Percentiles rank a stretch among this genome's conserved stretches.
Conservation (phyloP, 2,329 filamentous ascomycete genomes). For the Aspergillus brunneoviolaceus region DNA sequence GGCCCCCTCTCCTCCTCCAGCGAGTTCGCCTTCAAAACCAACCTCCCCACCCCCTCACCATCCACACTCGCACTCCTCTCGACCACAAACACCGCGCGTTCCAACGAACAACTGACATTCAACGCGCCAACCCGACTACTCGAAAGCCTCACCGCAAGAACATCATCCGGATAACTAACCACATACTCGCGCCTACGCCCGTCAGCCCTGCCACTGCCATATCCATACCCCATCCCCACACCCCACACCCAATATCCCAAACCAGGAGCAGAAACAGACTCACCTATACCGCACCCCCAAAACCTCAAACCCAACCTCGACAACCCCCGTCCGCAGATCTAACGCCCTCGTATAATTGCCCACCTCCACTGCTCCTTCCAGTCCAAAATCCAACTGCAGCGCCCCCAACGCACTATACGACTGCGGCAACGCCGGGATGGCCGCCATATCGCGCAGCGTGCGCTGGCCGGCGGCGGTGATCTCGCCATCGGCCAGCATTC, state of each 20-base stretch:
- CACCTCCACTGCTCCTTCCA: neutral
- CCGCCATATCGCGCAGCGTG: conserved; percentile 9
- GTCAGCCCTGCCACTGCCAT: neutral
- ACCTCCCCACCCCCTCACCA: neutral
- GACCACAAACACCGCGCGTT: neutral
- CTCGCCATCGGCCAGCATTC: conserved; percentile 10
- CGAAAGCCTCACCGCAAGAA: conserved; percentile 7
- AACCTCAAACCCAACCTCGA: conserved; percentile 8
- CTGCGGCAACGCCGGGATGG: conserved; percentile 7
- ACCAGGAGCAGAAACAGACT: neutral
- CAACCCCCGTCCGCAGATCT: conserved; percentile 8
- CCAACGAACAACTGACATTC: conserved; percentile 4
- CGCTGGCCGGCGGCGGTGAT: conserved; percentile 8
- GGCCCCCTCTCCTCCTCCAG: neutral
- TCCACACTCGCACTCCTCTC: neutral
- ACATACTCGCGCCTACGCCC: conserved; percentile 14
- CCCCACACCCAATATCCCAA: too few species aligned
- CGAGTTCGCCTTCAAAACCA: conserved; percentile 1
- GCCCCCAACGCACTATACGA: conserved; percentile 14
- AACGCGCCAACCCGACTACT: conserved; percentile 3
- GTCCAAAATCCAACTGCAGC: conserved; percentile 11
- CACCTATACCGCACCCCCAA: conserved; percentile 9
- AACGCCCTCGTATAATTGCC: conserved; percentile 11
- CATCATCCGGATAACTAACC: conserved; percentile 12
- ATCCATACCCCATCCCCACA: too few species aligned